These are phyloP conservation scores for Globisporangium paroecandrum DNA, from an alignment of 352 stramenopile genomes.

Conservation along the genomic window DNA sequence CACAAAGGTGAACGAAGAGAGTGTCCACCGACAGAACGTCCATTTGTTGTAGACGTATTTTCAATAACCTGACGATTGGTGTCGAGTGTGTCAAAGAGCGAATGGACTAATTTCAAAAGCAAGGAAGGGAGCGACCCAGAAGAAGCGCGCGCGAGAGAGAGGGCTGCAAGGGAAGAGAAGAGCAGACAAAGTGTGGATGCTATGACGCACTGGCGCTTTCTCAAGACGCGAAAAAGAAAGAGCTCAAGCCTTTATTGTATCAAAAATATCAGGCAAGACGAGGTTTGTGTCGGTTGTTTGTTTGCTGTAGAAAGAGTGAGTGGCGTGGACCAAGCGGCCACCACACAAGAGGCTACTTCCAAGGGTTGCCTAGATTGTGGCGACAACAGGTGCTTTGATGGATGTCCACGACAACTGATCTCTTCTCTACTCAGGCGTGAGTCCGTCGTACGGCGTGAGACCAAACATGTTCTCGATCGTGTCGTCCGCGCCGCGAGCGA, in stretches of 20 bases:
- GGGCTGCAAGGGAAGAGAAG: not conserved
- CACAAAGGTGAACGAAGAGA: not conserved
- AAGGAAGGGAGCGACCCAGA: not conserved
- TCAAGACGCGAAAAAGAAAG: not conserved
- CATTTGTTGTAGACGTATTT: slow-evolving; percentile 1
- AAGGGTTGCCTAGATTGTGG: no score
- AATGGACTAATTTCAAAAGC: not conserved
- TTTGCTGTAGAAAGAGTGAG: not conserved
- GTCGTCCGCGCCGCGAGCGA: slow-evolving; percentile 91
- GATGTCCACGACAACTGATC: not conserved
- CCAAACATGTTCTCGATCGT: slow-evolving; percentile 92
- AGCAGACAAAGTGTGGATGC: not conserved
- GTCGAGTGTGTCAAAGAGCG: not conserved
- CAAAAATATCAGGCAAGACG: slow-evolving; percentile 1
- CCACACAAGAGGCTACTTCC: no score
- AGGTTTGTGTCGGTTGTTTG: slow-evolving; percentile 3
- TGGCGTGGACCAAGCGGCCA: not conserved
- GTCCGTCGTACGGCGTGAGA: slow-evolving; percentile 92
- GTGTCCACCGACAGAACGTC: not conserved
- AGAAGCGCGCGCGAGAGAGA: not conserved
- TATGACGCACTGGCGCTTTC: not conserved
- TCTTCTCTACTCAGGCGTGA: slow-evolving; percentile 45
- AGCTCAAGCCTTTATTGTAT: slow-evolving; percentile 3
- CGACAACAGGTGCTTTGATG: no score
- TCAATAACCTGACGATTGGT: not conserved